Evolutionary conservation across 768 basidiomycete genomes (phyloP).

Genomic region (Mycena kentingensis): DNA sequence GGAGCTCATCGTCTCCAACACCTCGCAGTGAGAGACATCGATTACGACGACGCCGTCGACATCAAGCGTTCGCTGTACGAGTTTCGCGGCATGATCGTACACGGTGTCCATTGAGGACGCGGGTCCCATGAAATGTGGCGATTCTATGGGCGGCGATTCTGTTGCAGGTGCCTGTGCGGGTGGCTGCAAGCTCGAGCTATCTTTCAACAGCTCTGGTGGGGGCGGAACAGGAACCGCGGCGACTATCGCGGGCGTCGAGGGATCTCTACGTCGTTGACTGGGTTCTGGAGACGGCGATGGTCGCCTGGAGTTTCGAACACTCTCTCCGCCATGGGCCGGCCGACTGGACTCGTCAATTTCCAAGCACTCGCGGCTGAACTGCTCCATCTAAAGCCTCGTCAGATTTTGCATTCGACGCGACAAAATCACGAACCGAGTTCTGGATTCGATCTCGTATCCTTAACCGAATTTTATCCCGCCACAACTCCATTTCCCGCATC

Average conservation of each 20-base stretch:
- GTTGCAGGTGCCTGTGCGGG: background rate
- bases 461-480: constrained; percentile 95
- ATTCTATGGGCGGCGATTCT: background rate
- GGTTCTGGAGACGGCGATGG: background rate
- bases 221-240: no score
- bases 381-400: constrained; percentile 70
- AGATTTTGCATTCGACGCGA: background rate
- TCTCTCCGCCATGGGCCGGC: background rate
- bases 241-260: no score
- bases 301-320: constrained; percentile 4
- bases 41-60: constrained; percentile 91
- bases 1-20: constrained; percentile 66
- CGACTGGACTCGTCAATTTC: constrained; percentile 68
- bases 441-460: constrained; percentile 91
- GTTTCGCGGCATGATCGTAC: constrained; percentile 86
- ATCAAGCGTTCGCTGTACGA: constrained; percentile 88
- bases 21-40: constrained; percentile 90
- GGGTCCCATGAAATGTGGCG: constrained; percentile 34
- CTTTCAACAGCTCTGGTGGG: no score
- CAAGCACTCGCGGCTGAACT: constrained; percentile 91
- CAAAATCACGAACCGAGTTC: constrained; percentile 60
- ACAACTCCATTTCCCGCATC: constrained; percentile 94
- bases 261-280: no score
- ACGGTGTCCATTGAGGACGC: constrained; percentile 78
- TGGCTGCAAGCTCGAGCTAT: background rate